Conservation (phyloP, 2,329 filamentous ascomycete genomes). For the Neonectria magnoliae region DNA sequence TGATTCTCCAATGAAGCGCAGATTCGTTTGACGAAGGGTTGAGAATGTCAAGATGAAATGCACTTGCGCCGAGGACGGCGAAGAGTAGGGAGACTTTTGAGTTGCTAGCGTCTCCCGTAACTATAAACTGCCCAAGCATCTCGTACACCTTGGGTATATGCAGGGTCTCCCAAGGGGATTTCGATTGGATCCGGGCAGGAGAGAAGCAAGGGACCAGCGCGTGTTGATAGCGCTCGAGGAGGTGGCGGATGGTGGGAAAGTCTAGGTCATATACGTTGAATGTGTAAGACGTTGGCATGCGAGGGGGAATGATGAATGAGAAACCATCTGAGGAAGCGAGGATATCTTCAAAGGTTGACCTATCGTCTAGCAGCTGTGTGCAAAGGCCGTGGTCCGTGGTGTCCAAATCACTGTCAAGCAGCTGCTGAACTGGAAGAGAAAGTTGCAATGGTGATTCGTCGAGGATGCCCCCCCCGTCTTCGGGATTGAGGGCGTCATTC, state of each 20-base stretch:
- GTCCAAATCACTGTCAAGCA: neutral
- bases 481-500: neutral
- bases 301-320: neutral
- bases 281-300: slow-evolving; percentile 5
- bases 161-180: slow-evolving; percentile 8
- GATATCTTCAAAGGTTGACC: neutral
- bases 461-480: neutral
- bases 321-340: neutral
- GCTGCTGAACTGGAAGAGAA: neutral
- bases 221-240: slow-evolving; percentile 17
- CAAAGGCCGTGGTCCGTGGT: neutral
- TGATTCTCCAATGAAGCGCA: slow-evolving; percentile 1
- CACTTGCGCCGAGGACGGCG: slow-evolving; percentile 12
- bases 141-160: slow-evolving; percentile 19
- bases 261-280: slow-evolving; percentile 15
- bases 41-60: slow-evolving; percentile 14
- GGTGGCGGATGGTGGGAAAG: slow-evolving; percentile 12
- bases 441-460: neutral
- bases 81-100: slow-evolving; percentile 15
- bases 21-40: neutral
- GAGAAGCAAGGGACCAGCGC: slow-evolving; percentile 11
- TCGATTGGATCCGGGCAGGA: slow-evolving; percentile 10
- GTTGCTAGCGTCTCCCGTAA: slow-evolving; percentile 11
- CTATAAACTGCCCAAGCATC: slow-evolving; percentile 14
- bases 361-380: neutral